Percentiles rank a stretch among this genome's conserved stretches.
Conservation (phyloP, 805 yeast genomes). For the Cyberlindnera petersonii region DNA sequence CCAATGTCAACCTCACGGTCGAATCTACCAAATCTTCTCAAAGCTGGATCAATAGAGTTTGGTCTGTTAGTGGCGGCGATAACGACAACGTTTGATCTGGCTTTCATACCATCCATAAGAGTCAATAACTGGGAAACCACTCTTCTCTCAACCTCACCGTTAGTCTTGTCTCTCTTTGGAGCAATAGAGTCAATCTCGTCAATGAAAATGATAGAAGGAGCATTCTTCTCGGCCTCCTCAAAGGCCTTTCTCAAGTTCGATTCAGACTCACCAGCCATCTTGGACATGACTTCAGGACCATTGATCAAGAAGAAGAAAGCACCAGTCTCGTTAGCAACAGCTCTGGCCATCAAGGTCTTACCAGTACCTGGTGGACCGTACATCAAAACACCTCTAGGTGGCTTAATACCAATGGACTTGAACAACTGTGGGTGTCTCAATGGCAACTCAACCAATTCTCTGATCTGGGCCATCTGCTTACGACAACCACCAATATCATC, state of each 20-base stretch:
- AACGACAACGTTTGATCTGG: constrained; percentile 96
- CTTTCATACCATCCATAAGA: constrained; percentile 99
- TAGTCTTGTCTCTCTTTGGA: constrained; percentile 99
- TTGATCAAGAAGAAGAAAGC: constrained; percentile 97
- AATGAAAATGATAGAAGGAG: constrained; percentile 95
- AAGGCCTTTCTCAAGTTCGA: constrained; percentile 95
- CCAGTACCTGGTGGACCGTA: constrained; percentile 99
- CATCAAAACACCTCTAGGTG: constrained; percentile 97
- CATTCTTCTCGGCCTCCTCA: constrained; percentile 98
- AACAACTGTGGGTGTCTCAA: constrained; percentile 97
- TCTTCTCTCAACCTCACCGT: constrained; percentile 99
- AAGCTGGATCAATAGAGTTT: constrained; percentile 71
- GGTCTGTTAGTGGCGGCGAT: constrained; percentile 94
- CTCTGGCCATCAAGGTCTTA: constrained; percentile 98
- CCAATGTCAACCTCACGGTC: constrained; percentile 90
- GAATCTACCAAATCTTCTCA: constrained; percentile 84
- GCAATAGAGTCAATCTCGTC: constrained; percentile 99
- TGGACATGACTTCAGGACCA: constrained; percentile 99
- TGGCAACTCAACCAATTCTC: constrained; percentile 97
- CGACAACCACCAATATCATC: constrained; percentile 99
- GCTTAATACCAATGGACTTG: constrained; percentile 97
- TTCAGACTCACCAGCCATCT: constrained; percentile 99
- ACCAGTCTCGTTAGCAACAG: constrained; percentile 99
- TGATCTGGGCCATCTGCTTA: constrained; percentile 98
- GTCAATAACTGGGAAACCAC: constrained; percentile 97